Evolutionary conservation across 768 basidiomycete genomes (phyloP).

Genomic region (Gloeostereum incarnatum): DNA sequence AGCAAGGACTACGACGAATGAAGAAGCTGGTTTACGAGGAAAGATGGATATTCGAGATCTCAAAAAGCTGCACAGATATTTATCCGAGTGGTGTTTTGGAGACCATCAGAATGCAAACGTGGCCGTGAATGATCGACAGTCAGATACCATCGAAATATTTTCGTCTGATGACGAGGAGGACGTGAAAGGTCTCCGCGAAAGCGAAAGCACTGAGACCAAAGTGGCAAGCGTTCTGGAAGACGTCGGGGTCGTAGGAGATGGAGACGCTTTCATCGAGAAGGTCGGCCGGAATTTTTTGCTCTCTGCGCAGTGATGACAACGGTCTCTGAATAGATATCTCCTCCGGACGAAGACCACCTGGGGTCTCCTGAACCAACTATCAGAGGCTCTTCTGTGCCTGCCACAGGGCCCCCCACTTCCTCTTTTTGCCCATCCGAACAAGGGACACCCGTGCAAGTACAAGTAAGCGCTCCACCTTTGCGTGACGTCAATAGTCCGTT

Average conservation of each 20-base stretch:
- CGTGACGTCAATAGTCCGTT: too few relatives aligned
- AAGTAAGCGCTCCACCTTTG: too few relatives aligned
- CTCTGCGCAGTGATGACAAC: background rate
- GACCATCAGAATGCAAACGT: constrained; percentile 9
- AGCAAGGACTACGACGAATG: constrained; percentile 28
- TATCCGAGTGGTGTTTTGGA: constrained; percentile 36
- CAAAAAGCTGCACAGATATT: constrained; percentile 19
- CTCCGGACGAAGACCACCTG: constrained; percentile 8
- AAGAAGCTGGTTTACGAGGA: constrained; percentile 26
- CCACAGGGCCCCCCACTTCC: too few relatives aligned
- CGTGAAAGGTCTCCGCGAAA: constrained; percentile 2
- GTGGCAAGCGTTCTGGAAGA: constrained; percentile 2
- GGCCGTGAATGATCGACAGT: background rate
- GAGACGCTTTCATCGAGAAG: background rate
- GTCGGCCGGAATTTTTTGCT: background rate
- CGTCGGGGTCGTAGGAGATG: constrained; percentile 1
- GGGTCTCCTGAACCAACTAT: background rate
- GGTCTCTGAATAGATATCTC: constrained; percentile 8
- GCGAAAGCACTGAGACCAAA: background rate
- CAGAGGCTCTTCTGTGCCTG: background rate
- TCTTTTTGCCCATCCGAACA: too few relatives aligned
- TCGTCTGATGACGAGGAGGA: background rate
- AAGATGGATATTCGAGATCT: constrained; percentile 32
- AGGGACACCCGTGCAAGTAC: too few relatives aligned
- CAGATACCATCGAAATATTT: background rate